These are phyloP conservation scores for Penicillium canariense DNA, from an alignment of 495 filamentous ascomycete species.

Conservation along the genomic window DNA sequence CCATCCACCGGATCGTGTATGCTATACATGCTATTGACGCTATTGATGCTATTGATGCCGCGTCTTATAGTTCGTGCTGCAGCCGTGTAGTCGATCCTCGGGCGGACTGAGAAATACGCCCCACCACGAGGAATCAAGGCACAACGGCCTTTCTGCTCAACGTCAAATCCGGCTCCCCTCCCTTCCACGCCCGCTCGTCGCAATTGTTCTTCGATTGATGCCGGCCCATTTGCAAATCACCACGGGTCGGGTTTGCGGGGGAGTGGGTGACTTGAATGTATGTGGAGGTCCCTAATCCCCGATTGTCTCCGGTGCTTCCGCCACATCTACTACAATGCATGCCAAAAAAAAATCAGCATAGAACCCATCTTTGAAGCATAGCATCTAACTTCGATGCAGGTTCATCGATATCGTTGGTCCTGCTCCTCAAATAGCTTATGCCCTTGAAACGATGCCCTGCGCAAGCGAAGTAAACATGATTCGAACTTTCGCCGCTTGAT, in stretches of 20 bases:
- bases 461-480: constrained; percentile 6
- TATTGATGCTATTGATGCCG: neutral
- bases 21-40: neutral
- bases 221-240: constrained; percentile 11
- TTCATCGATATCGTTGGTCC: neutral
- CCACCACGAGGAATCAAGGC: constrained; percentile 23
- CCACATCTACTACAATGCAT: constrained; percentile 9
- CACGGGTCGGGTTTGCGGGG: constrained; percentile 5
- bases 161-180: constrained; percentile 8
- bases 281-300: neutral
- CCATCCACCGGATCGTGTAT: too few species aligned
- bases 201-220: constrained; percentile 14
- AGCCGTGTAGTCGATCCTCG: constrained; percentile 5
- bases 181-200: constrained; percentile 2
- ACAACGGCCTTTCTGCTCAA: constrained; percentile 15
- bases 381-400: constrained; percentile 1
- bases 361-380: neutral
- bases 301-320: neutral
- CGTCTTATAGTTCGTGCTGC: too few species aligned
- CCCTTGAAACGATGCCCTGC: neutral
- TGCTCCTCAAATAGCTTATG: neutral
- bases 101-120: constrained; percentile 33
- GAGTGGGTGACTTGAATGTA: constrained; percentile 11
- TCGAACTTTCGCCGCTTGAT: constrained; percentile 11
- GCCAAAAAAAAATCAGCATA: constrained; percentile 7